These are phyloP conservation scores for Leishmania tarentolae DNA, from an alignment of 208 protist species.

Conservation along the genomic window DNA sequence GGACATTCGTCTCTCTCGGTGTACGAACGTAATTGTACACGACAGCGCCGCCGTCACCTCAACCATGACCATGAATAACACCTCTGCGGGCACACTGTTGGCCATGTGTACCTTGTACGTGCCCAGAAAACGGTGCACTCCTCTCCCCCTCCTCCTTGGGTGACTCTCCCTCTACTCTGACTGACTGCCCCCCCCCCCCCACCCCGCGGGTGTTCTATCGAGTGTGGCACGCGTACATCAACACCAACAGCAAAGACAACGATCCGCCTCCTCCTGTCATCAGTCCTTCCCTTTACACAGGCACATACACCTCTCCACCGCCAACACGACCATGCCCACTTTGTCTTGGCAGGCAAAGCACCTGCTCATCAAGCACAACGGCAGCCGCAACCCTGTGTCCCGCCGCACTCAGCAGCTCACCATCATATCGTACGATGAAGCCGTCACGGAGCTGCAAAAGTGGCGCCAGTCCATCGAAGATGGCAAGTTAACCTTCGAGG, in stretches of 20 bases:
- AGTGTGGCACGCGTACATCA: background rate
- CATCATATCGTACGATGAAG: slow-evolving; percentile 68
- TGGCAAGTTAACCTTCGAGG: slow-evolving; percentile 81
- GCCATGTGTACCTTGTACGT: background rate
- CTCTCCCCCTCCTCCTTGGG: background rate
- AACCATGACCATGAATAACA: background rate
- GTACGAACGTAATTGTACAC: background rate
- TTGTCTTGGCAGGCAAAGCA: slow-evolving; percentile 68
- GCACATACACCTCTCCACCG: background rate
- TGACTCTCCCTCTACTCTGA: background rate
- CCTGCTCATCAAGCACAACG: slow-evolving; percentile 90
- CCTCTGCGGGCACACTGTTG: background rate
- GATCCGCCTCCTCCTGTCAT: background rate
- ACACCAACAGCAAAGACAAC: background rate
- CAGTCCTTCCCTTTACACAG: background rate
- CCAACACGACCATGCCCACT: slow-evolving; percentile 29
- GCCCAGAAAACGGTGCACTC: background rate
- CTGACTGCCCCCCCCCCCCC: background rate
- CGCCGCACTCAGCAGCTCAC: slow-evolving; percentile 78
- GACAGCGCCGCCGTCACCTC: background rate
- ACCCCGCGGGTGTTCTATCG: background rate
- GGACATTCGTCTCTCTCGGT: background rate
- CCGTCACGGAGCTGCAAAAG: slow-evolving; percentile 72
- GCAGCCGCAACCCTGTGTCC: slow-evolving; percentile 91
- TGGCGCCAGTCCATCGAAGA: slow-evolving; percentile 67